Evolutionary conservation across 2,329 filamentous ascomycete genomes (phyloP).

Genomic region (Sporothrix mexicana): DNA sequence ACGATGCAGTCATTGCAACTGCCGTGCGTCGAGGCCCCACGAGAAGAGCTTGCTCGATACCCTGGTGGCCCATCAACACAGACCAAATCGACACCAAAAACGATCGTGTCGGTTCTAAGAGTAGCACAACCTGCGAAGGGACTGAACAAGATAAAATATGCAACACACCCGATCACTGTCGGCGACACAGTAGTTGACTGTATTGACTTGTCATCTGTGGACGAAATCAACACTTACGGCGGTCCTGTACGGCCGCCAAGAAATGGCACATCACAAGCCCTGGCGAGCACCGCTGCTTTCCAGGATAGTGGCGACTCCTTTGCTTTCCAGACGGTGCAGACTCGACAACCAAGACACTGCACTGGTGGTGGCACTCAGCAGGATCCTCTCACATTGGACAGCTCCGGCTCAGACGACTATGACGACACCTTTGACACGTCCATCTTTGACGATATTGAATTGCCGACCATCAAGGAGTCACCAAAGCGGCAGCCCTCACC

Average conservation of each 20-base stretch:
- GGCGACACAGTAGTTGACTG: constrained; percentile 31
- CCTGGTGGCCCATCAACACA: neutral
- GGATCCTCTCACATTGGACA: constrained; percentile 30
- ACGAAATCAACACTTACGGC: constrained; percentile 1
- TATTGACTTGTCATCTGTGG: constrained; percentile 34
- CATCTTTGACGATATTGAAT: constrained; percentile 36
- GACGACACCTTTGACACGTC: constrained; percentile 33
- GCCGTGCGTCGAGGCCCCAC: neutral
- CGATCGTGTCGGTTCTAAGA: neutral
- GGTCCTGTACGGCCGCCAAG: neutral
- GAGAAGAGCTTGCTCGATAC: neutral
- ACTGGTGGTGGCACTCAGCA: constrained; percentile 24
- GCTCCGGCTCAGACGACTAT: constrained; percentile 27
- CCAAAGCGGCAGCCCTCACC: neutral
- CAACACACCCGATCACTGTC: constrained; percentile 4
- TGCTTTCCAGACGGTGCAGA: neutral
- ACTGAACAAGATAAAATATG: constrained; percentile 1
- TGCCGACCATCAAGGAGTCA: neutral
- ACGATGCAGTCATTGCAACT: constrained; percentile 50
- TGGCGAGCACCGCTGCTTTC: neutral
- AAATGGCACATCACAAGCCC: neutral
- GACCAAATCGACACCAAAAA: neutral
- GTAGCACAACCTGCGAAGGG: constrained; percentile 2
- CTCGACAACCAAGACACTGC: neutral
- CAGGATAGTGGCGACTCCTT: neutral